Evolutionary conservation across 441 rosid genomes (phyloP).

Genomic region (Capsella rubella): DNA sequence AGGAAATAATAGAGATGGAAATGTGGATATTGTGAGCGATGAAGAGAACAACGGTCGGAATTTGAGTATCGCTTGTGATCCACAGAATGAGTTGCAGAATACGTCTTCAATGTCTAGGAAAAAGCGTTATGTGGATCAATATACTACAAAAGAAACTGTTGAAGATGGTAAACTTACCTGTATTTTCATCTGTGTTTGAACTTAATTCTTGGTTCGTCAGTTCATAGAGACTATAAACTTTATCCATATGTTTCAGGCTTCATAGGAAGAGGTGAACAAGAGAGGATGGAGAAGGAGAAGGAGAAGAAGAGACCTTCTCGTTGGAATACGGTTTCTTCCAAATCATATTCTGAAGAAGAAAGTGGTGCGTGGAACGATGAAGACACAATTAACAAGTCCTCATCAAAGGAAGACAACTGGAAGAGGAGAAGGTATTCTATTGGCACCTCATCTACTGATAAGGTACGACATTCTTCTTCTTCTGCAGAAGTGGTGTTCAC

Average conservation of each 20-base stretch:
- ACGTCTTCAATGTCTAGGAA: slow-evolving; percentile 53
- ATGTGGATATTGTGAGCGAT: slow-evolving; percentile 68
- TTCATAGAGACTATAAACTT: background rate
- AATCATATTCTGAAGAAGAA: slow-evolving; percentile 54
- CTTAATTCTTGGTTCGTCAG: background rate
- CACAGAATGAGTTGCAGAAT: slow-evolving; percentile 50
- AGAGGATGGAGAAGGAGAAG: slow-evolving; percentile 45
- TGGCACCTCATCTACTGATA: slow-evolving; percentile 51
- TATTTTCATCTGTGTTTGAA: background rate
- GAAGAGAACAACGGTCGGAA: slow-evolving; percentile 59
- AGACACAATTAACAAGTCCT: slow-evolving; percentile 43
- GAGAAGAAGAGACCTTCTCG: slow-evolving; percentile 48
- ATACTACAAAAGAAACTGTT: slow-evolving; percentile 47
- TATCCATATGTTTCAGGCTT: slow-evolving; percentile 42
- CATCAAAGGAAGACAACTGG: slow-evolving; percentile 53
- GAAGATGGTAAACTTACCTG: slow-evolving; percentile 49
- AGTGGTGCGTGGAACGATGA: slow-evolving; percentile 46
- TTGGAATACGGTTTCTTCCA: slow-evolving; percentile 49
- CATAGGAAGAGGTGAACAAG: slow-evolving; percentile 45
- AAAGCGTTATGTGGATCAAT: slow-evolving; percentile 48
- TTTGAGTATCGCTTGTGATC: slow-evolving; percentile 37
- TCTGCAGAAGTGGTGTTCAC: background rate
- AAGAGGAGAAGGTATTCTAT: slow-evolving; percentile 59
- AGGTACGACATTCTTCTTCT: slow-evolving; percentile 50
- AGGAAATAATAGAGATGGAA: slow-evolving; percentile 68